Evolutionary conservation across 2,329 filamentous ascomycete genomes (phyloP).

Genomic region (Davidsoniella eucalypti): DNA sequence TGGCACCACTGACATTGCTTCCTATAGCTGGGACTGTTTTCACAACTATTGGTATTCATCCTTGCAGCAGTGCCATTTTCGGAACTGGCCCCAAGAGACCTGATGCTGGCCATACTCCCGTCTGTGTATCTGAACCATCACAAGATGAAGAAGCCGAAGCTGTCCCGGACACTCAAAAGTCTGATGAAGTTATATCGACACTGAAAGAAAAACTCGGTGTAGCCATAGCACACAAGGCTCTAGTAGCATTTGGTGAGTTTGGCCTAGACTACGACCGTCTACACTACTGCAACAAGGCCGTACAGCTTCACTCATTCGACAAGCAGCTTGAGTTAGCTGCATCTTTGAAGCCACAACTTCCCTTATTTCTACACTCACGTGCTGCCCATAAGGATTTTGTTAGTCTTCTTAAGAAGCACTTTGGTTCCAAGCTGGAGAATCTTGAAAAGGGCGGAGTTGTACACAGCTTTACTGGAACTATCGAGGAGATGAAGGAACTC

Average conservation of each 20-base stretch:
- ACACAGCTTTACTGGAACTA: constrained; percentile 84
- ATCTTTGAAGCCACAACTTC: constrained; percentile 52
- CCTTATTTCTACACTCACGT: constrained; percentile 82
- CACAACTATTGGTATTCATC: constrained; percentile 84
- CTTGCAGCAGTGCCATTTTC: constrained; percentile 72
- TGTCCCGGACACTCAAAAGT: constrained; percentile 24
- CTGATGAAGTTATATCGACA: constrained; percentile 34
- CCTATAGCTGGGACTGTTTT: constrained; percentile 60
- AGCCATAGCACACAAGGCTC: constrained; percentile 34
- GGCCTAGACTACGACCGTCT: constrained; percentile 92
- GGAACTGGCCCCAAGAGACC: constrained; percentile 32
- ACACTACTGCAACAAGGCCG: constrained; percentile 59
- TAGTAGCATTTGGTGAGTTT: constrained; percentile 83
- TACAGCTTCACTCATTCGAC: constrained; percentile 73
- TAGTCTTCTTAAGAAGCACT: constrained; percentile 42
- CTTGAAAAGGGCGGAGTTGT: constrained; percentile 69
- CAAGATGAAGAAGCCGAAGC: constrained; percentile 33
- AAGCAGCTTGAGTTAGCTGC: constrained; percentile 67
- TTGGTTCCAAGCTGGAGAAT: constrained; percentile 41
- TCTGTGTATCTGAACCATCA: constrained; percentile 36
- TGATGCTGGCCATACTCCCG: constrained; percentile 31
- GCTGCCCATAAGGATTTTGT: constrained; percentile 81
- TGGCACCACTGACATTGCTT: constrained; percentile 8
- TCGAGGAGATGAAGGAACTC: constrained; percentile 68
- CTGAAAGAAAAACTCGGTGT: constrained; percentile 49